These are phyloP conservation scores for Boletellus deceptivus DNA, from an alignment of 1,284 basidiomycete genomes.

Conservation along the genomic window DNA sequence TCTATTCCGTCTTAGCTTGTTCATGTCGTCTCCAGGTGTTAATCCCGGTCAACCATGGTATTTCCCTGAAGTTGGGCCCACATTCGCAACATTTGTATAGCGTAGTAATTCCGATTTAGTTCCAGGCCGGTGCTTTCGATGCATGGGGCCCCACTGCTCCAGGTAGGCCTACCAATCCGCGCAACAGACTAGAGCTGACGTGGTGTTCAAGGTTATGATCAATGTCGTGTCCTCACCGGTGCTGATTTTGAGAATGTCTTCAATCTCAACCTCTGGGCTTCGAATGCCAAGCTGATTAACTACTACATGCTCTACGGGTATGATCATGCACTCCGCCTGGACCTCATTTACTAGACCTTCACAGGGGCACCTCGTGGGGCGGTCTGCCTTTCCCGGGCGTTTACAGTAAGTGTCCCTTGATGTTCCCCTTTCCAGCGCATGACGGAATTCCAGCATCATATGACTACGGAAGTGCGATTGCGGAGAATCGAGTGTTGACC, in stretches of 20 bases:
- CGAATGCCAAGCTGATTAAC: conserved; percentile 72
- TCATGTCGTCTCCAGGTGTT: conserved; percentile 19
- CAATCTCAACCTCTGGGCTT: conserved; percentile 71
- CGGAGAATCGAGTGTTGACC: conserved; percentile 67
- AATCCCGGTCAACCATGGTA: conserved; percentile 32
- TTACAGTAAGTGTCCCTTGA: conserved; percentile 42
- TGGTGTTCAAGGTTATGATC: conserved; percentile 39
- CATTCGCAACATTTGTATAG: background rate
- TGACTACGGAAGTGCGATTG: conserved; percentile 66
- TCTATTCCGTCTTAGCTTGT: background rate
- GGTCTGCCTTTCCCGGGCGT: conserved; percentile 65
- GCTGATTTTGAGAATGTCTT: conserved; percentile 73
- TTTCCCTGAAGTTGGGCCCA: conserved; percentile 31
- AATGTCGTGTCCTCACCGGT: conserved; percentile 59
- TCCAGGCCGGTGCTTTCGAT: conserved; percentile 72
- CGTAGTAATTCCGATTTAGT: conserved; percentile 37
- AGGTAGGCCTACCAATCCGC: conserved; percentile 33
- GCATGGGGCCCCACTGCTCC: conserved; percentile 69
- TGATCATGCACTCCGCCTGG: conserved; percentile 9
- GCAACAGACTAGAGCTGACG: conserved; percentile 8
- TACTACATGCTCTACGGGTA: conserved; percentile 81
- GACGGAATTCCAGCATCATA: conserved; percentile 46
- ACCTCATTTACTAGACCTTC: conserved; percentile 2
- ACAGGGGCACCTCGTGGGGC: conserved; percentile 78
- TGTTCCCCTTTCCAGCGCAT: background rate